These are phyloP conservation scores for Fusarium luffae DNA, from an alignment of 2,329 filamentous ascomycete species.

Conservation along the genomic window DNA sequence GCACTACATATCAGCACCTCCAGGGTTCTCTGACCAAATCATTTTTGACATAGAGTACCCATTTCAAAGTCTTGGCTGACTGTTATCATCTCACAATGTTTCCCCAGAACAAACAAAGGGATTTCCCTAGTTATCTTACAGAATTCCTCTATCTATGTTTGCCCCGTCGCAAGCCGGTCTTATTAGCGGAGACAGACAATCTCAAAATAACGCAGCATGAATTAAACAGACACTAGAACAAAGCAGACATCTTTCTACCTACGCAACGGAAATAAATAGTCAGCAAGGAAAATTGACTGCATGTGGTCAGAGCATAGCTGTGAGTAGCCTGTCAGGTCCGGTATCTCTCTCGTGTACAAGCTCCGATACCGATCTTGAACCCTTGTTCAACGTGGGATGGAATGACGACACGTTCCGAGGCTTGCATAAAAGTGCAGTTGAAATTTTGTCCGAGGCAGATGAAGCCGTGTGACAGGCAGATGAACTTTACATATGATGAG, in stretches of 20 bases:
- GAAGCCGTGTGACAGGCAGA: neutral
- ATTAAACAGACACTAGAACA: constrained; percentile 39
- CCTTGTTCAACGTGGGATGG: constrained; percentile 36
- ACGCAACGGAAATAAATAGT: neutral
- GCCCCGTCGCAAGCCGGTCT: constrained; percentile 40
- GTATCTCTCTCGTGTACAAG: constrained; percentile 28
- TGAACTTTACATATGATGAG: neutral
- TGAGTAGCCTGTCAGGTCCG: constrained; percentile 19
- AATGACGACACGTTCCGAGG: constrained; percentile 35
- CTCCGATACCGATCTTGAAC: constrained; percentile 34
- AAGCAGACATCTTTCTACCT: constrained; percentile 1
- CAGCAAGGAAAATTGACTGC: constrained; percentile 4
- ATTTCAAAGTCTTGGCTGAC: neutral
- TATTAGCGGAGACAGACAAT: constrained; percentile 20
- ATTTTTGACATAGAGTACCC: constrained; percentile 19
- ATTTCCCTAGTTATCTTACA: constrained; percentile 1
- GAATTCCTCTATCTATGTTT: constrained; percentile 10
- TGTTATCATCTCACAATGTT: neutral
- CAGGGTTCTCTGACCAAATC: constrained; percentile 29
- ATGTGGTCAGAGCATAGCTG: constrained; percentile 23
- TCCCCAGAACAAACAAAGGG: constrained; percentile 1
- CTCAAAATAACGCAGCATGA: constrained; percentile 43
- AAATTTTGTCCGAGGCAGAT: constrained; percentile 14
- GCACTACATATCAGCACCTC: constrained; percentile 1
- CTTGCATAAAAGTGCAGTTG: neutral